phyloP scores from a whole-genome alignment of 176 grass and related monocot species.

The Phoenix dactylifera region DNA sequence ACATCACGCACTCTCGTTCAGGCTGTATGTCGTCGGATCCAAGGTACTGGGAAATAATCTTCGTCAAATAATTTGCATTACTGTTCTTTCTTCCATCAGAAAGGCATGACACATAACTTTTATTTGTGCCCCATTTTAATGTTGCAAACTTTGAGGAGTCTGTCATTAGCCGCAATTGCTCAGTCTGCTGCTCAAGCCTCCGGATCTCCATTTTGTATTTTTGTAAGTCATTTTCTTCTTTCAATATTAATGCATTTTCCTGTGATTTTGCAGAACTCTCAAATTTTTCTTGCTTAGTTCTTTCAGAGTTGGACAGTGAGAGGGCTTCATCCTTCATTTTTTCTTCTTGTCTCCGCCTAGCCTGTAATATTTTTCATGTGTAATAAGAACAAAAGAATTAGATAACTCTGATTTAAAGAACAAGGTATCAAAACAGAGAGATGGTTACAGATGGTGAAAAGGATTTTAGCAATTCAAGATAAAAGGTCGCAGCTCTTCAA shows the following conservation, averaged over 20 bases:
- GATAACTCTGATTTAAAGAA: neutral
- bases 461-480: too few relatives aligned
- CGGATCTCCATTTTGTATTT: conserved; percentile 62
- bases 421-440: too few relatives aligned
- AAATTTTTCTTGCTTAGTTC: conserved; percentile 53
- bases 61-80: conserved; percentile 22
- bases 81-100: conserved; percentile 51
- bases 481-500: too few relatives aligned
- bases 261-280: conserved; percentile 56
- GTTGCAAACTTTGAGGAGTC: conserved; percentile 38
- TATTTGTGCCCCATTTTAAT: conserved; percentile 53
- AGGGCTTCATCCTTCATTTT: conserved; percentile 46
- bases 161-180: conserved; percentile 34
- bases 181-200: conserved; percentile 61
- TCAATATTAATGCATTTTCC: conserved; percentile 63
- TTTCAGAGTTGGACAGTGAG: conserved; percentile 36
- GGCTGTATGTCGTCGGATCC: conserved; percentile 64
- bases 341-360: conserved; percentile 50
- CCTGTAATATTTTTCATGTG: conserved; percentile 30
- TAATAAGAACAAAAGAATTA: neutral
- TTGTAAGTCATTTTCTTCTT: conserved; percentile 66
- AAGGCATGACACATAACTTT: conserved; percentile 30
- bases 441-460: too few relatives aligned
- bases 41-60: conserved; percentile 21
- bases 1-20: conserved; percentile 88